These are phyloP conservation scores for Scenedesmus sp. DNA, from an alignment of 163 green algal genomes.

Conservation along the genomic window DNA sequence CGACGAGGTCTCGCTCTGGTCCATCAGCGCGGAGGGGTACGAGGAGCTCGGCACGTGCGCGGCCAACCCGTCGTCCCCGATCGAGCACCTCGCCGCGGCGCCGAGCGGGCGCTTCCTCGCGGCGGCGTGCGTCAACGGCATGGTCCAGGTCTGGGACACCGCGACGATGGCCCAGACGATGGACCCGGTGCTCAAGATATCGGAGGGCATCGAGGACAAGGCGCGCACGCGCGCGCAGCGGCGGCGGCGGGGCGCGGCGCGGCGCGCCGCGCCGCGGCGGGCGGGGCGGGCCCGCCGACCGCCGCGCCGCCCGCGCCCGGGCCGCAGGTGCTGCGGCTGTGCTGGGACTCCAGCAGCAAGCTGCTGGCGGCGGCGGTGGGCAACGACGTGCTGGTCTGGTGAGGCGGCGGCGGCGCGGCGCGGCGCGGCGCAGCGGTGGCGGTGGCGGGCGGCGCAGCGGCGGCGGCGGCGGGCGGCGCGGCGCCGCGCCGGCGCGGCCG, in stretches of 20 bases:
- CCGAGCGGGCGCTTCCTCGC: conserved; percentile 48
- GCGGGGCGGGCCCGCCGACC: too few relatives aligned
- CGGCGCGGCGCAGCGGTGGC: too few relatives aligned
- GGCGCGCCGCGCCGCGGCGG: too few relatives aligned
- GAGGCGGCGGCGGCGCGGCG: neutral
- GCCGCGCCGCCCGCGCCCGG: too few relatives aligned
- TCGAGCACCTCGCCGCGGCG: conserved; percentile 33
- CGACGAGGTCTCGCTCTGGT: conserved; percentile 35
- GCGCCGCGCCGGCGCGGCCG: too few relatives aligned
- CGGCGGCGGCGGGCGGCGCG: neutral
- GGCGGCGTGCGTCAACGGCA: conserved; percentile 50
- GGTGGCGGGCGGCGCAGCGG: neutral
- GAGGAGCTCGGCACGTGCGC: conserved; percentile 40
- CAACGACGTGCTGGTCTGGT: conserved; percentile 53
- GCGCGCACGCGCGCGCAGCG: neutral
- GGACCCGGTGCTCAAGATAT: conserved; percentile 41
- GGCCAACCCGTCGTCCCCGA: conserved; percentile 26
- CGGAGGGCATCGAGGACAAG: conserved; percentile 37
- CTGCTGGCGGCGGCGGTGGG: conserved; percentile 47
- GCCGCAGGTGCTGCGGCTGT: conserved; percentile 35
- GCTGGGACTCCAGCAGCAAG: conserved; percentile 48
- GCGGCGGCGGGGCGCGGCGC: neutral
- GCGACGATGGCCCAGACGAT: conserved; percentile 9
- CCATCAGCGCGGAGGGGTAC: conserved; percentile 40
- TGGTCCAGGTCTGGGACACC: conserved; percentile 47